Conservation (phyloP, 441 rosid genomes). For the Gossypium armourianum region DNA sequence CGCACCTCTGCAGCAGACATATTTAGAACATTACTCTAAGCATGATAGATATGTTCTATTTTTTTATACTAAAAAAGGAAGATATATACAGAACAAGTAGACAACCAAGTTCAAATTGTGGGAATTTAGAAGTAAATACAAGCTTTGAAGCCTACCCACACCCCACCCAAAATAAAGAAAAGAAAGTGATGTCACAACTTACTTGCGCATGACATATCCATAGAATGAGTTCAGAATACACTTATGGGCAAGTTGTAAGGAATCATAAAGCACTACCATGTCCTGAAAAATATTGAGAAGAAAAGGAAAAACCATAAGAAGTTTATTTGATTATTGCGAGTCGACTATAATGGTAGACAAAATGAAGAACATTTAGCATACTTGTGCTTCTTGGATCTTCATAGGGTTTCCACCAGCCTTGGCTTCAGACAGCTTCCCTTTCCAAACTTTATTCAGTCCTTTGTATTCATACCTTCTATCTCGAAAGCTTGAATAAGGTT, state of each 20-base stretch:
- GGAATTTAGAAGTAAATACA: conserved; percentile 16
- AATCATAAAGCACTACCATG: conserved; percentile 96
- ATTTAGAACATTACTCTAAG: conserved; percentile 22
- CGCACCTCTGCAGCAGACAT: conserved; percentile 67
- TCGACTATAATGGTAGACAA: conserved; percentile 9
- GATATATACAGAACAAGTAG: conserved; percentile 2
- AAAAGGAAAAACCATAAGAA: conserved; percentile 20
- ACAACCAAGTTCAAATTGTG: conserved; percentile 3
- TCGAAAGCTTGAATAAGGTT: conserved; percentile 57
- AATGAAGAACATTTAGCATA: conserved; percentile 21
- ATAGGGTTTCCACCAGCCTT: conserved; percentile 91
- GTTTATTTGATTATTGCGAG: conserved; percentile 10
- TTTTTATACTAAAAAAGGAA: not conserved
- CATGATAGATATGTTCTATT: conserved; percentile 7
- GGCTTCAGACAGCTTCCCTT: conserved; percentile 93
- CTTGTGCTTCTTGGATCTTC: conserved; percentile 97
- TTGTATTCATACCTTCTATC: conserved; percentile 98
- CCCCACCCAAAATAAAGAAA: not conserved
- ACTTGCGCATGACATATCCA: conserved; percentile 99
- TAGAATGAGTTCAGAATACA: conserved; percentile 94
- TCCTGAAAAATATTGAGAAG: conserved; percentile 48
- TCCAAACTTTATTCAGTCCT: conserved; percentile 96
- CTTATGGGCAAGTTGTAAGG: conserved; percentile 96
- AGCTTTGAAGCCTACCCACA: not conserved
- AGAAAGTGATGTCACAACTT: conserved; percentile 24